phyloP scores from a whole-genome alignment of 2,329 filamentous ascomycete species.

The Fusarium piperis region DNA sequence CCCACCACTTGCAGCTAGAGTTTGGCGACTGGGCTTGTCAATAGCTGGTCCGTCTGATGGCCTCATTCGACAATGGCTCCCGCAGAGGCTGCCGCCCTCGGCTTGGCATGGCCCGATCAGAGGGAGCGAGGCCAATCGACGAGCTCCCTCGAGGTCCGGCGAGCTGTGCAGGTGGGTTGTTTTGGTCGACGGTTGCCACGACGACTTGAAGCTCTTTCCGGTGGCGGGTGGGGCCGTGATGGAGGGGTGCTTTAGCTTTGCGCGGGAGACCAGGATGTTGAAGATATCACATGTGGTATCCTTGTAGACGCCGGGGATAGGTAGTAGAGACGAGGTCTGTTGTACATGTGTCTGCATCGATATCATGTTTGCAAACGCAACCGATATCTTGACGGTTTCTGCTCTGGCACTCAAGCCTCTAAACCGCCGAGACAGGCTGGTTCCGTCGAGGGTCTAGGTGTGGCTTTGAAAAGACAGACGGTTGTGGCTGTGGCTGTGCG shows the following conservation, averaged over 20 bases:
- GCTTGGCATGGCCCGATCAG: slow-evolving; percentile 10
- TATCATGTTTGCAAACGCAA: background rate
- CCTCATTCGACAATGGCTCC: slow-evolving; percentile 21
- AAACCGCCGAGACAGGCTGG: background rate
- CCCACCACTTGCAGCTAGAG: slow-evolving; percentile 3
- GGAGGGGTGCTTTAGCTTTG: slow-evolving; percentile 14
- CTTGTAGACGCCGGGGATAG: background rate
- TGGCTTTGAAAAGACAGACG: slow-evolving; percentile 6
- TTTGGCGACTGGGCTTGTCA: slow-evolving; percentile 24
- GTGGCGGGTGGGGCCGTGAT: slow-evolving; percentile 22
- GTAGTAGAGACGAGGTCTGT: background rate
- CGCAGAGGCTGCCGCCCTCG: slow-evolving; percentile 22
- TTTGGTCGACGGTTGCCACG: slow-evolving; percentile 23
- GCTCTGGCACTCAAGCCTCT: background rate
- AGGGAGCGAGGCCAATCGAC: background rate
- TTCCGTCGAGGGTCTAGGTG: background rate
- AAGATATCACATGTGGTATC: slow-evolving; percentile 22
- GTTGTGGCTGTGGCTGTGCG: slow-evolving; percentile 26
- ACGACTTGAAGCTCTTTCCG: slow-evolving; percentile 8
- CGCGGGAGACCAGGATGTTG: slow-evolving; percentile 18
- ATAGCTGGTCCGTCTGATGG: background rate
- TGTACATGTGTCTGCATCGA: background rate
- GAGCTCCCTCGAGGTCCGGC: background rate
- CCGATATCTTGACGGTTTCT: background rate
- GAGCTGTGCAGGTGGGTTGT: slow-evolving; percentile 16